Evolutionary conservation across 2,329 filamentous ascomycete species (phyloP).

Genomic region (Cladophialophora bantiana): DNA sequence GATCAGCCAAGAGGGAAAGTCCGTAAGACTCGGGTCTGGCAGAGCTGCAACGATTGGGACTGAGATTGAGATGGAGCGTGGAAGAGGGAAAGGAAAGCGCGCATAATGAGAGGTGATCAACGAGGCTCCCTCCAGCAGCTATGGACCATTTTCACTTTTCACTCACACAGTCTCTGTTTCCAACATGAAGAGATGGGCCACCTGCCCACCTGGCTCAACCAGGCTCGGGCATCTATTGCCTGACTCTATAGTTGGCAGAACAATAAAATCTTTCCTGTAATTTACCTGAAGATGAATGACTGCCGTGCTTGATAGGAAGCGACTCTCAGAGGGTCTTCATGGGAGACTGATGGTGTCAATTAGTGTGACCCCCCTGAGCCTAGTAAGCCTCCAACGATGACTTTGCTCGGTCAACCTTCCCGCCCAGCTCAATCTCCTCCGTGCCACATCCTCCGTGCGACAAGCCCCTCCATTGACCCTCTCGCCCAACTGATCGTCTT

Average conservation of each 20-base stretch:
- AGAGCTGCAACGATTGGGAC: background rate
- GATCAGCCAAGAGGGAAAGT: background rate
- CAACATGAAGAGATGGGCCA: background rate
- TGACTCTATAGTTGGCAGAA: background rate
- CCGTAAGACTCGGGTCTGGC: background rate
- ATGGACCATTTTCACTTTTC: background rate
- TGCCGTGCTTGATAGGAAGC: too few species aligned
- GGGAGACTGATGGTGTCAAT: background rate
- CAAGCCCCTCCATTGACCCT: too few species aligned
- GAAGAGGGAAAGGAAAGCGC: too few species aligned
- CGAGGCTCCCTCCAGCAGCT: background rate
- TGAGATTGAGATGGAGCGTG: too few species aligned
- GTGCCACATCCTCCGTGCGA: too few species aligned
- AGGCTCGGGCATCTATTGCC: background rate
- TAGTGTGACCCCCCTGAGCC: too few species aligned
- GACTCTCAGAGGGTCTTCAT: background rate
- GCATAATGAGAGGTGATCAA: background rate
- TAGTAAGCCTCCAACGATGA: too few species aligned
- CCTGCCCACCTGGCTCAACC: background rate
- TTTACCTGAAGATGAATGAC: too few species aligned
- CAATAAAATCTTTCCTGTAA: too few species aligned
- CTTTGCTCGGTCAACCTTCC: slow-evolving; percentile 10
- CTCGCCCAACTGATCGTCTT: background rate
- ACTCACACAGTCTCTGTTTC: background rate
- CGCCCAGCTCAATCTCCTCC: background rate